Conservation (phyloP, 1,284 basidiomycete species). For the Thecaphora thlaspeos region DNA sequence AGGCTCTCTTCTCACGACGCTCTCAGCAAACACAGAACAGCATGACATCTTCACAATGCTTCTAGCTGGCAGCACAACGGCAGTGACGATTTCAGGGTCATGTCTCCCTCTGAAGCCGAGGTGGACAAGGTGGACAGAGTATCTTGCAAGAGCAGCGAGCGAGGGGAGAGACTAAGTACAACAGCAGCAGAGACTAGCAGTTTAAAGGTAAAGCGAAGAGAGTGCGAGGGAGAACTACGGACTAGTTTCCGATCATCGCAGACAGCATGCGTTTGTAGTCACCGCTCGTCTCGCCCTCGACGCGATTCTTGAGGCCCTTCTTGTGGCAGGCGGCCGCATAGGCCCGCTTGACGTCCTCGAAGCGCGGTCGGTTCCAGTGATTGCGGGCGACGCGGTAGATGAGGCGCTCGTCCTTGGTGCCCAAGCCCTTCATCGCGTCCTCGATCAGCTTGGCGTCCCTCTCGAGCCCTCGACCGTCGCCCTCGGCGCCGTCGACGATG, state of each 20-base stretch:
- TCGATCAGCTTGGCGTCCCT: constrained; percentile 53
- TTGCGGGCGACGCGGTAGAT: constrained; percentile 44
- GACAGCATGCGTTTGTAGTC: constrained; percentile 46
- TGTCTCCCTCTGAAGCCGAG: no score
- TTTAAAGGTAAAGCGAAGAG: no score
- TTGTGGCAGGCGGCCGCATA: constrained; percentile 51
- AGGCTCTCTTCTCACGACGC: no score
- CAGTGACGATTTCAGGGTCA: no score
- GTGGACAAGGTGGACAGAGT: no score
- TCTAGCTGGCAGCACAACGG: no score
- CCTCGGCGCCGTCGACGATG: constrained; percentile 54
- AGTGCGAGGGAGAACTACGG: no score
- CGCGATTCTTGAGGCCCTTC: constrained; percentile 42
- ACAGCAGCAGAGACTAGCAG: no score
- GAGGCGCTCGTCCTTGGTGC: constrained; percentile 49
- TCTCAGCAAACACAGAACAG: no score
- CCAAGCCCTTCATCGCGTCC: constrained; percentile 53
- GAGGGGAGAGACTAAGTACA: no score
- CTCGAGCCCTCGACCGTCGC: constrained; percentile 46
- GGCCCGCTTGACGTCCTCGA: constrained; percentile 51
- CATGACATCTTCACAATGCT: no score
- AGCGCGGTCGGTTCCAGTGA: constrained; percentile 51
- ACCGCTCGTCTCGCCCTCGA: constrained; percentile 48
- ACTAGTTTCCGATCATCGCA: constrained; percentile 40
- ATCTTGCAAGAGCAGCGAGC: no score